These are phyloP conservation scores for Calonectria leucothoes DNA, from an alignment of 2,329 filamentous ascomycete species.

Conservation along the genomic window DNA sequence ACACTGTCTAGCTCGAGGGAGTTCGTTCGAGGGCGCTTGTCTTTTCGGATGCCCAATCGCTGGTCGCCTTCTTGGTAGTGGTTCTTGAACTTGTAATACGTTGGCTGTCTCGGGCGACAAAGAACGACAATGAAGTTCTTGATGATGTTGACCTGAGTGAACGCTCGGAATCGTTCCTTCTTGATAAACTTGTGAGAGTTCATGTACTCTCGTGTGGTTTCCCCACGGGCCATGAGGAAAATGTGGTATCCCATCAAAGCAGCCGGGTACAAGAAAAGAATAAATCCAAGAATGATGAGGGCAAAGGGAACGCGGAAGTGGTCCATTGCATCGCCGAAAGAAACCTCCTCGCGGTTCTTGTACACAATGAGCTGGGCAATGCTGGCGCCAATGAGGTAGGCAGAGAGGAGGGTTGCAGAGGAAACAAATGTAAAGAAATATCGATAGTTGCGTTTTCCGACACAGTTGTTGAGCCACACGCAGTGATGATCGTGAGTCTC, in stretches of 20 bases:
- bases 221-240: constrained; percentile 89
- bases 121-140: constrained; percentile 87
- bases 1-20: constrained; percentile 81
- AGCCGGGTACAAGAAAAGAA: constrained; percentile 83
- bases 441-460: constrained; percentile 96
- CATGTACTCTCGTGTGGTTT: constrained; percentile 96
- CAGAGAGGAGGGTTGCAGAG: constrained; percentile 78
- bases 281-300: constrained; percentile 84
- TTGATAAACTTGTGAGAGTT: constrained; percentile 96
- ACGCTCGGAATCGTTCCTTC: constrained; percentile 90
- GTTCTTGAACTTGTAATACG: constrained; percentile 88
- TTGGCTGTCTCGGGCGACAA: constrained; percentile 84
- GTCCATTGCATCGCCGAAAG: constrained; percentile 75
- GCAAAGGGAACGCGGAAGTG: constrained; percentile 86
- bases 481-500: constrained; percentile 99
- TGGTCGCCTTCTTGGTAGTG: constrained; percentile 85
- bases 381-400: constrained; percentile 81
- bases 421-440: constrained; percentile 96
- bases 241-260: constrained; percentile 90
- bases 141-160: constrained; percentile 79
- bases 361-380: constrained; percentile 86
- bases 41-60: constrained; percentile 71
- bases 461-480: constrained; percentile 98
- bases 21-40: constrained; percentile 58
- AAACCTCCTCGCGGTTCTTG: constrained; percentile 69